These are phyloP conservation scores for Hericium coralloides DNA, from an alignment of 768 basidiomycete species.

Conservation along the genomic window DNA sequence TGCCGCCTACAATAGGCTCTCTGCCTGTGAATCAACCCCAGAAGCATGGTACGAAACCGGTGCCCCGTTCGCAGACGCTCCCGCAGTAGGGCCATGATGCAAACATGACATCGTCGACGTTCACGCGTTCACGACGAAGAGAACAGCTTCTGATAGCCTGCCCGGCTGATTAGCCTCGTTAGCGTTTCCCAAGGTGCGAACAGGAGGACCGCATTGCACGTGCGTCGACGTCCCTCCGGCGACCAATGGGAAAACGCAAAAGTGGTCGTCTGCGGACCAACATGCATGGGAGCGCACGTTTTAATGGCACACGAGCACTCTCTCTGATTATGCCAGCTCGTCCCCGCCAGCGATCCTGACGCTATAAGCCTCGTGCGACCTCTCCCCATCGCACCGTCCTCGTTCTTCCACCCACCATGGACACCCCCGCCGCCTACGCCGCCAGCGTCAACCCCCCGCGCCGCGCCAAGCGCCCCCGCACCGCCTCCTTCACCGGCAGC, in stretches of 20 bases:
- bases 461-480: slow-evolving; percentile 33
- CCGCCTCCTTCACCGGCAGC: slow-evolving; percentile 9
- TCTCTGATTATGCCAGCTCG: not conserved
- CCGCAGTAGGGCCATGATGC: not conserved
- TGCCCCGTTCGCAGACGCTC: not conserved
- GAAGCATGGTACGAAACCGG: too few relatives aligned
- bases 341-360: not conserved
- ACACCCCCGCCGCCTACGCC: slow-evolving; percentile 19
- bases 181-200: not conserved
- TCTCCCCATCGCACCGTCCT: not conserved
- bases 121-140: not conserved
- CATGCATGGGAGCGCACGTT: slow-evolving; percentile 1
- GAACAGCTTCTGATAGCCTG: not conserved
- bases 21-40: too few relatives aligned
- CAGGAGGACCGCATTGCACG: not conserved
- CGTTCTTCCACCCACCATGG: slow-evolving; percentile 1
- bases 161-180: not conserved
- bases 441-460: slow-evolving; percentile 37
- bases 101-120: not conserved
- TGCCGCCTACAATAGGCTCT: too few relatives aligned
- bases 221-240: not conserved
- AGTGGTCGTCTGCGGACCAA: slow-evolving; percentile 13
- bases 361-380: not conserved
- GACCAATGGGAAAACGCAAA: slow-evolving; percentile 4
- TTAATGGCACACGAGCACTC: slow-evolving; percentile 14